These are phyloP conservation scores for Penstemon eatonii DNA, from an alignment of 257 asterid species.

Conservation along the genomic window DNA sequence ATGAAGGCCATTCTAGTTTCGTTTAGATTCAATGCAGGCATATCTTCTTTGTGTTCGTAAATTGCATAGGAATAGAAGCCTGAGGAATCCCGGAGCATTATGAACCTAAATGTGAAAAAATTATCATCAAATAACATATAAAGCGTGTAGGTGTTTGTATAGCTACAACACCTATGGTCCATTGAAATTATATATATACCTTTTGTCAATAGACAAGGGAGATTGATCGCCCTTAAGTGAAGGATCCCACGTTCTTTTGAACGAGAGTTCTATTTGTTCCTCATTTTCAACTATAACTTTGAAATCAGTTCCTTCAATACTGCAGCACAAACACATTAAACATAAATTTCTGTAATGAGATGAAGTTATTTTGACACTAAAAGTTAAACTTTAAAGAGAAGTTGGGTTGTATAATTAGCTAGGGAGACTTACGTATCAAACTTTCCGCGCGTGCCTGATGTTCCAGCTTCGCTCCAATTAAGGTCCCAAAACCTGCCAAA, in stretches of 20 bases:
- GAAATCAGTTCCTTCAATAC: slow-evolving; percentile 38
- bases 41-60: slow-evolving; percentile 44
- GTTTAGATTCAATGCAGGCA: slow-evolving; percentile 53
- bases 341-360: not conserved
- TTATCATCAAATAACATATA: too few species aligned
- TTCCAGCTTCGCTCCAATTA: slow-evolving; percentile 61
- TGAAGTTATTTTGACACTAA: not conserved
- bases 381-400: not conserved
- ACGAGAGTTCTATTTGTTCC: slow-evolving; percentile 56
- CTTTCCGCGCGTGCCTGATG: slow-evolving; percentile 46
- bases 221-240: slow-evolving; percentile 32
- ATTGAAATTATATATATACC: slow-evolving; percentile 29
- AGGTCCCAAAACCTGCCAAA: slow-evolving; percentile 60
- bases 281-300: slow-evolving; percentile 47
- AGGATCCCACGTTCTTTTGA: slow-evolving; percentile 51
- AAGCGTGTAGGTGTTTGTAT: too few species aligned
- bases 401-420: not conserved
- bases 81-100: slow-evolving; percentile 44
- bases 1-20: slow-evolving; percentile 59
- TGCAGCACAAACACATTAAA: slow-evolving; percentile 19
- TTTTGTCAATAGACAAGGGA: slow-evolving; percentile 57
- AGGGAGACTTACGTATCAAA: slow-evolving; percentile 43
- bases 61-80: slow-evolving; percentile 61
- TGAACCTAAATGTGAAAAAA: slow-evolving; percentile 32
- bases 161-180: too few species aligned